Conservation (phyloP, 23 red algal species). For the Gracilaria domingensis region DNA sequence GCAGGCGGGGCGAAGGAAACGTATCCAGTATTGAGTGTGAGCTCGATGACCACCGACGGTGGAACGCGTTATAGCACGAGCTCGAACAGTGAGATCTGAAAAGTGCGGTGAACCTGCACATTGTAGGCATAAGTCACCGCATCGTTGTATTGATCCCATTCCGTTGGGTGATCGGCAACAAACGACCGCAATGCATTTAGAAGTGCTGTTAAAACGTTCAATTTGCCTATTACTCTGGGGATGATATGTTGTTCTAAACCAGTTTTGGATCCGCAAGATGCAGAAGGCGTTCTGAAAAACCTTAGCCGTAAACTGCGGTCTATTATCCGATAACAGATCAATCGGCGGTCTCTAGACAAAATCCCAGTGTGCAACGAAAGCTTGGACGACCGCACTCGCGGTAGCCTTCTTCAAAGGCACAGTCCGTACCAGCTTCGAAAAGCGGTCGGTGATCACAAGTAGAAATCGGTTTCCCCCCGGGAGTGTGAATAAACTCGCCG, state of each 20-base stretch:
- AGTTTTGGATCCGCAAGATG: constrained; percentile 3
- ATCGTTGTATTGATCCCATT: no score
- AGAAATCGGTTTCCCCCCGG: no score
- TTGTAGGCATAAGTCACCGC: no score
- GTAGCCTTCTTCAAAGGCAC: constrained; percentile 23
- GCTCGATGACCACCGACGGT: not conserved
- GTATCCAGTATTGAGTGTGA: not conserved
- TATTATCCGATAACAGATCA: no score
- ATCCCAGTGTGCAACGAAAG: constrained; percentile 3
- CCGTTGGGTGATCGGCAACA: no score
- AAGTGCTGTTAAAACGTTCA: no score
- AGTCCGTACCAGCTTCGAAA: constrained; percentile 12
- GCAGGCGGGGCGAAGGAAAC: not conserved
- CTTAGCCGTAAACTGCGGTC: constrained; percentile 36
- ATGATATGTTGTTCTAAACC: constrained; percentile 30
- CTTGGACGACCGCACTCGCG: not conserved
- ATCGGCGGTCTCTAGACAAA: not conserved
- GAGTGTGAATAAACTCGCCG: no score
- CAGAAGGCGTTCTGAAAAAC: constrained; percentile 22
- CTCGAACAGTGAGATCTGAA: no score
- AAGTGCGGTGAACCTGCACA: not conserved
- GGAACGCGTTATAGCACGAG: no score
- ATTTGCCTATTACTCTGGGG: no score
- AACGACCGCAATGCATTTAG: no score
- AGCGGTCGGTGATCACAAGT: no score